Evolutionary conservation across 2,329 filamentous ascomycete genomes (phyloP).

Genomic region (Verticillium dahliae): DNA sequence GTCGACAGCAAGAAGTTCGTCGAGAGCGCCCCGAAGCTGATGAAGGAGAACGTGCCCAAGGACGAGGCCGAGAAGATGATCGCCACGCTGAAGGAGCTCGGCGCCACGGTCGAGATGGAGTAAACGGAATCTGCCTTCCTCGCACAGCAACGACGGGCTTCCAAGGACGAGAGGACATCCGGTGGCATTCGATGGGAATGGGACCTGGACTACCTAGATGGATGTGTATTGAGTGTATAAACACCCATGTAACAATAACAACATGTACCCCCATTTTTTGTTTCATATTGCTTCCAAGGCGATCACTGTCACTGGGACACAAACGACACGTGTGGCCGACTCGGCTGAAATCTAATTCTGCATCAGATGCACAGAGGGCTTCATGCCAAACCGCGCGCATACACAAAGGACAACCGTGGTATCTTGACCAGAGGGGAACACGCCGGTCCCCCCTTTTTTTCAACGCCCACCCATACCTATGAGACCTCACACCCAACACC

Average conservation of each 20-base stretch:
- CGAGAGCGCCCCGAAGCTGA: constrained; percentile 92
- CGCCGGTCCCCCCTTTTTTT: background rate
- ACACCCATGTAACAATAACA: constrained; percentile 24
- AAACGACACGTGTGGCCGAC: background rate
- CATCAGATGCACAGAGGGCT: background rate
- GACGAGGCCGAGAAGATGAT: constrained; percentile 99
- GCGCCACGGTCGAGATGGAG: constrained; percentile 86
- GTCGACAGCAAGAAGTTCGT: constrained; percentile 99
- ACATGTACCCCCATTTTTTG: background rate
- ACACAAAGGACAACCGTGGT: background rate
- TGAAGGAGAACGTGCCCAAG: constrained; percentile 99
- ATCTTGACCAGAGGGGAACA: background rate
- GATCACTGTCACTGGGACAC: background rate
- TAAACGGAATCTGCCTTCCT: constrained; percentile 36
- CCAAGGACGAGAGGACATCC: background rate
- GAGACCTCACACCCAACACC: background rate
- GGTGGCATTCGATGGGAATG: background rate
- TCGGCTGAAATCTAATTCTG: background rate
- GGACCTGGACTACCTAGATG: background rate
- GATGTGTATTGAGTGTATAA: constrained; percentile 19
- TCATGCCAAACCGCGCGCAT: background rate
- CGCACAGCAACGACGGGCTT: background rate
- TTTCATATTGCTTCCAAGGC: background rate
- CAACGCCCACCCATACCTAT: background rate
- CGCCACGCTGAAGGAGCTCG: constrained; percentile 85